Base-by-base conservation (phyloP, 768 basidiomycete genomes). In the Termitomyces sp. region DNA sequence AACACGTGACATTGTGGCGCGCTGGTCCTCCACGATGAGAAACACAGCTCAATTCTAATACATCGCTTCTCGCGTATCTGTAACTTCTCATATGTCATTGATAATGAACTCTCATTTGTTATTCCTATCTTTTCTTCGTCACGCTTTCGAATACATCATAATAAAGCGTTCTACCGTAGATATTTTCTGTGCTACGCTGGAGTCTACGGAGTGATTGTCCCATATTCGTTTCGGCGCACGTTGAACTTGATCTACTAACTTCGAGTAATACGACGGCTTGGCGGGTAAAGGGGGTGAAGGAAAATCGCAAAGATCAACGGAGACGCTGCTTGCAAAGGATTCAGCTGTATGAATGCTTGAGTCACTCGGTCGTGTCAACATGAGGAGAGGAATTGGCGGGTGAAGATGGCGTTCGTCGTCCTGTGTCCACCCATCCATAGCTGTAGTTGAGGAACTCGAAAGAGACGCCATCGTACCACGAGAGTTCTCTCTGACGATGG, bases 271-370 rank as follows among this genome's bases (percentile, higher is more conserved):
- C 25, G 61, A 49, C 4, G 58, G 59, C 25, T 66, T 61, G 38
- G 66, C 43, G 31, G 61, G 61, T 35, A 57, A 52, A 25, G 77
- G 80, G 1, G 80, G 79, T 2, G 72, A 62, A 16, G 80, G 80
- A 64, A 82, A 82, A 49, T 78, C 75, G 60, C 73, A 69, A 47
- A 82, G 66, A 58, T 78, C 69, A 21, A 81, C 65, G 0, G 74
- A 74, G n/a, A 67, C 58, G 41, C 69, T 75, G 60, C 75, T 81
- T 5, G 70, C 65, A 27, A 64, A 71, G n/a, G 71, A 76, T 27
- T 59, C 67, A 14, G 76, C 52, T 25, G 72, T 73, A 16, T 60
- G 56, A 11, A 73, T 58, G 50, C 67, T 73, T 19, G 66, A 64
- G 17, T 65, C 67, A 60, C 75, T 76, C 3, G 76, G 73, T 21